Evolutionary conservation across 1,284 basidiomycete genomes (phyloP), one percentile per base, ranked within the genome.

Genomic region (Puccinia coronata): DNA sequence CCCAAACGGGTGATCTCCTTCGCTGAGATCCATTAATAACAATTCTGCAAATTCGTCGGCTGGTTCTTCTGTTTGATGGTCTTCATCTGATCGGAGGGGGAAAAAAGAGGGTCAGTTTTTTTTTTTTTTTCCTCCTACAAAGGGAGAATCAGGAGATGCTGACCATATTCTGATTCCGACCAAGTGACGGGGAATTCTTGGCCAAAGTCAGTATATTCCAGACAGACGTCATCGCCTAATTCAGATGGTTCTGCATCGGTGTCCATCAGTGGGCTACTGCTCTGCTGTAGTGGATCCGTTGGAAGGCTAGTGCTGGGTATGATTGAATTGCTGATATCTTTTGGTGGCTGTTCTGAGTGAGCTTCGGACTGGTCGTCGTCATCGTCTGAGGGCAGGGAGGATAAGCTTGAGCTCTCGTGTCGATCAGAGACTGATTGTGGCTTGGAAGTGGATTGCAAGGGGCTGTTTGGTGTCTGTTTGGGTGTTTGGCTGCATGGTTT

Each of bases 121-220:
- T 61, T 61, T 20, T 73, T 49, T 31, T 49, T 31, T 72, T 20
- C 34, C 34, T 31, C 12, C 18, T 55, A n/a, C n/a, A n/a, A n/a
- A n/a, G n/a, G 51, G 0, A 4, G 1, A 8, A 25, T 39, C 12
- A 25, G 31, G 11, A 20, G 6, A 9, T 47, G 16, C 65, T 72
- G 49, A 80, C 78, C 78, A 39, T 80, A 71, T 36, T 80, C 78
- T 43, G 78, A 71, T 47, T 80, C 78, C 8, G 78, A 80, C 78
- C 67, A 80, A n/a, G 78, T 80, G 28, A 80, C 78, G 20, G 78
- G 78, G 34, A 72, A 55, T n/a, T 80, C 78, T 53, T 80, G 47
- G 39, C 69, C 78, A 61, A 80, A 80, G 28, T 80, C 78, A 16
- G 78, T 80, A 34, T 80, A 80, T 72, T 80, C 78, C 9, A 80